phyloP scores from a whole-genome alignment of 768 basidiomycete species.

The Phanerodontia chrysosporium region DNA sequence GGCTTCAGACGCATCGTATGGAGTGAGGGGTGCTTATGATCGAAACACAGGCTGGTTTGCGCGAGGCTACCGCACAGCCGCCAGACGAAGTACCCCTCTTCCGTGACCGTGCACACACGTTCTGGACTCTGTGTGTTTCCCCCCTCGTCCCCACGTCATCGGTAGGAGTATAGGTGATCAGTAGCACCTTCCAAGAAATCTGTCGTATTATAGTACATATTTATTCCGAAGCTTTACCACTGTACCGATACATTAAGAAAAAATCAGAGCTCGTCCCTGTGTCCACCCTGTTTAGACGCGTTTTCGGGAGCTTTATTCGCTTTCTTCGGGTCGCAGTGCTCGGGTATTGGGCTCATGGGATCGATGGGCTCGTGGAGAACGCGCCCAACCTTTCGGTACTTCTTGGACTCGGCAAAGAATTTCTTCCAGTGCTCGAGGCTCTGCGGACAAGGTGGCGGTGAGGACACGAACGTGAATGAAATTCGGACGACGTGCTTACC shows the following conservation, averaged over 20 bases:
- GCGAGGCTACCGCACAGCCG: too few species aligned
- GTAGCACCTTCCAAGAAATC: not conserved
- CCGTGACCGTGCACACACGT: not conserved
- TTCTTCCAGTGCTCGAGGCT: slow-evolving; percentile 83
- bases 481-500: slow-evolving; percentile 33
- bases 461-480: not conserved
- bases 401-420: slow-evolving; percentile 80
- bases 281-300: slow-evolving; percentile 3
- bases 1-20: slow-evolving; percentile 61
- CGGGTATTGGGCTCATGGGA: slow-evolving; percentile 67
- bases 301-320: slow-evolving; percentile 20
- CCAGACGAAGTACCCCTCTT: not conserved
- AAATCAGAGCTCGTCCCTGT: slow-evolving; percentile 8
- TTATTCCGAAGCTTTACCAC: not conserved
- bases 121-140: too few species aligned
- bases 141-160: too few species aligned
- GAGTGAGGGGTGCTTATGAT: slow-evolving; percentile 30
- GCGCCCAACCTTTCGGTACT: slow-evolving; percentile 73
- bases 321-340: slow-evolving; percentile 69
- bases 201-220: not conserved
- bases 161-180: too few species aligned
- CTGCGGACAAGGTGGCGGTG: slow-evolving; percentile 33
- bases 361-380: slow-evolving; percentile 77
- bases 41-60: not conserved
- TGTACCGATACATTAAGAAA: not conserved